Evolutionary conservation across 805 yeast genomes (phyloP), one percentile per base, ranked within the genome.

Genomic region (Diddensiella caesifluorescens): DNA sequence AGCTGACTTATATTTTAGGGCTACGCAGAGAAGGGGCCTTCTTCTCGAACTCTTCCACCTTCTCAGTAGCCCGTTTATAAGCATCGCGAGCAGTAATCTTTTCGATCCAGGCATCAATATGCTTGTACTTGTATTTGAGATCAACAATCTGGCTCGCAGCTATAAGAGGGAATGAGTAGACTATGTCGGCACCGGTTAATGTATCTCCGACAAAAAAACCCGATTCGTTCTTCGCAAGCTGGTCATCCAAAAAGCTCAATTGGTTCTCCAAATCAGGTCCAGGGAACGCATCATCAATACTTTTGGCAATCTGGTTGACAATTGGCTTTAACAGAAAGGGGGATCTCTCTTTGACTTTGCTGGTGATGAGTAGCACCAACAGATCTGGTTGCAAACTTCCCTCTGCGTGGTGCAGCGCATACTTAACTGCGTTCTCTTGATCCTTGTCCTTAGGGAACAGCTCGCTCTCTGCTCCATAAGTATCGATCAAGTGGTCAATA

Each of bases 161-260:
- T 15, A 9, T 30, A 7, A 64, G 23, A 0, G 80, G 79, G 60
- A 70, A 77, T 0, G 66, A 57, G 49, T 77, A 57, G 40, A 79
- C 69, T 41, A 82, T 69, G 57, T 82, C 89, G 4, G 83, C 83
- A 49, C 76, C 69, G n/a, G 79, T 67, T 37, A 79, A 52, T 13
- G 18, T 35, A 47, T 74, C 73, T 28, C 84, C 83, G 38, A 77
- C 83, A 22, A 80, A 61, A 60, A 62, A 82, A 1, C 80, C 81
- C 19, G 61, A 58, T 20, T 62, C 61, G 52, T 70, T 77, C 38
- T 68, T 61, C 36, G 54, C 50, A 27, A 77, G 57, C 39, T 52
- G 57, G 5, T 49, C 48, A 38, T 77, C 78, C 37, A 78, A 54
- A 46, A 57, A 68, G 4, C 57, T 58, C 47, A 76, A 51, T 29